Evolutionary conservation across 2,329 filamentous ascomycete species (phyloP).

Genomic region (Pochonia chlamydosporia): DNA sequence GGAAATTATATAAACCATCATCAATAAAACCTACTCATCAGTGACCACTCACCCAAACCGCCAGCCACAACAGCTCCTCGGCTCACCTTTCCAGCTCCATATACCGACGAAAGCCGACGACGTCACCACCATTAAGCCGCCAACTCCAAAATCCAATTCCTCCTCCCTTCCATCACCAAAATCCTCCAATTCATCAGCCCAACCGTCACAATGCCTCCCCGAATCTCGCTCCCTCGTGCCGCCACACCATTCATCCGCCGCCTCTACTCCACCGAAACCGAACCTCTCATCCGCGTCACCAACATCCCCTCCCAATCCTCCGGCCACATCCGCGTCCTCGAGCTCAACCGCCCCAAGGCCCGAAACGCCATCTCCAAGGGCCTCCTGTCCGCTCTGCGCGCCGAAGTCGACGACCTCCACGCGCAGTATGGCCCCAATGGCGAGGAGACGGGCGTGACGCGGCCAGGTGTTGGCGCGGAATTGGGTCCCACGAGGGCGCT

Average conservation of each 20-base stretch:
- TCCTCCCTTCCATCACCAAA: constrained; percentile 2
- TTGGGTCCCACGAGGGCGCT: constrained; percentile 67
- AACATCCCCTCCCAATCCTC: constrained; percentile 71
- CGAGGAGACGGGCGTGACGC: constrained; percentile 35
- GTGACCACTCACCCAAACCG: no score
- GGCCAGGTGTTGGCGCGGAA: constrained; percentile 34
- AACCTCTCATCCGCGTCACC: constrained; percentile 61
- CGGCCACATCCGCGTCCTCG: constrained; percentile 81
- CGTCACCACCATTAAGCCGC: not conserved
- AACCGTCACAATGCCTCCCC: constrained; percentile 23
- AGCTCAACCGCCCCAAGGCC: constrained; percentile 76
- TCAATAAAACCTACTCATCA: no score
- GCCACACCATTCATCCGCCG: constrained; percentile 18
- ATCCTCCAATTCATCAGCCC: constrained; percentile 1
- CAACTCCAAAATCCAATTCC: not conserved
- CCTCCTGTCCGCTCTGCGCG: constrained; percentile 65
- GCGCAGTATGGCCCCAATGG: constrained; percentile 52
- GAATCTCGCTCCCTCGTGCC: constrained; percentile 15
- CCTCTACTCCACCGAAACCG: constrained; percentile 30
- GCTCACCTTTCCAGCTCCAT: constrained; percentile 3
- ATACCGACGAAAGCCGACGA: constrained; percentile 6
- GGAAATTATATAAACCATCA: no score
- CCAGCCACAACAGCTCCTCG: no score
- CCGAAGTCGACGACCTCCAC: constrained; percentile 68
- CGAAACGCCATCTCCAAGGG: constrained; percentile 86